Evolutionary conservation across 2,329 filamentous ascomycete species (phyloP).

Genomic region (Neofusicoccum laricinum): DNA sequence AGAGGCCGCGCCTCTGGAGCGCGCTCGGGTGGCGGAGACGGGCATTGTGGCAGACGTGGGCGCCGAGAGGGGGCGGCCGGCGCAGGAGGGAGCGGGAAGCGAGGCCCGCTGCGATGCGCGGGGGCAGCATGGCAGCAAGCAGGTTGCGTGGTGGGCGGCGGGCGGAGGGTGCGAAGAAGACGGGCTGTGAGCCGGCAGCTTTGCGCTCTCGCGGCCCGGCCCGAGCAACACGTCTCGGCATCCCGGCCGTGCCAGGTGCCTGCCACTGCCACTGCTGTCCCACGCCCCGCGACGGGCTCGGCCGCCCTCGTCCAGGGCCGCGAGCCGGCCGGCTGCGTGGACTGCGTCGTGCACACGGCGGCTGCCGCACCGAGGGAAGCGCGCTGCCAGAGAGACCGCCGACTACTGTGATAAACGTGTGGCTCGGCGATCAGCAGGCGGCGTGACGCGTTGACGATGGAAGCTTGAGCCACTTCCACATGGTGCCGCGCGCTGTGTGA

Average conservation of each 20-base stretch:
- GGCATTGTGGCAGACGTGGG: conserved; percentile 34
- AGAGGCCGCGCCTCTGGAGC: conserved; percentile 34
- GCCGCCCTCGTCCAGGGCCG: too few species aligned
- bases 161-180: not conserved
- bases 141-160: not conserved
- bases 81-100: conserved; percentile 26
- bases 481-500: conserved; percentile 9
- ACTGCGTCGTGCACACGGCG: too few species aligned
- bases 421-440: not conserved
- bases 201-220: not conserved
- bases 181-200: too few species aligned
- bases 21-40: conserved; percentile 21
- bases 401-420: too few species aligned
- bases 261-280: too few species aligned
- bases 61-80: conserved; percentile 20
- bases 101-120: conserved; percentile 22
- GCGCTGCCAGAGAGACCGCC: too few species aligned
- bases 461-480: conserved; percentile 18
- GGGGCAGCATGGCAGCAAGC: conserved; percentile 23
- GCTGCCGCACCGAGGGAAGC: too few species aligned
- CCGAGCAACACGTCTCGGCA: not conserved
- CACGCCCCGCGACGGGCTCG: too few species aligned
- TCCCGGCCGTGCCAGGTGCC: too few species aligned
- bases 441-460: not conserved
- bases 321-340: not conserved